Evolutionary conservation across 345 rosid species (phyloP), one percentile per base, ranked within the genome.

Genomic region (Capsella bursapastoris): DNA sequence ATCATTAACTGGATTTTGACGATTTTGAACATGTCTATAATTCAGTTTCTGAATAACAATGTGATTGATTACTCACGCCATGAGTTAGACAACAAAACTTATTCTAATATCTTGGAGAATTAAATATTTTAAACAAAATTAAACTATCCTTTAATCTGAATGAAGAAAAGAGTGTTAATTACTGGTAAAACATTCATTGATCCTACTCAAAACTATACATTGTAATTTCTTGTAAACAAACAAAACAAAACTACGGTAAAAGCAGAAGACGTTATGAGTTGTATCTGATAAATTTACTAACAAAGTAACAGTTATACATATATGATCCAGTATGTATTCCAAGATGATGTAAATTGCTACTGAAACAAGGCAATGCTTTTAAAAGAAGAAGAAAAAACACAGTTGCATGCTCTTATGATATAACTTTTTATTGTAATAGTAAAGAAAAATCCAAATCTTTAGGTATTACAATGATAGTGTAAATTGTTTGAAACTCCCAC

Each of bases 381-480:
- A 22, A 22, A 22, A 22, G 25, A 22, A 22, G 25, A 22, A 22
- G 25, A 22, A 4, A 34, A 15, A 16, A 8, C 27, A 40, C 29
- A 14, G 31, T 12, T 22, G 56, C 35, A 73, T 43, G 25, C 48
- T 2, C 44, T 37, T 29, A 22, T 18, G 7, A 34, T 50, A 34
- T 50, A 68, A 52, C 58, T 53, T 47, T 76, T 56, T 63, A 63
- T 63, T 70, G 80, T 64, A 70, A 70, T 70, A 56, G 64, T 62
- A 57, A 76, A 70, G 71, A 76, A 63, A 22, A 70, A 56, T 48
- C 38, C 32, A 76, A 70, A 47, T 70, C 66, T 70, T 28, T 45
- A 63, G 4, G 75, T 56, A 53, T 76, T 76, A 70, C 70, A 56
- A 48, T 70, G 66, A 76, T 70, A 50, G 52, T 68, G 52, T 68